Base-by-base conservation (phyloP, 495 filamentous ascomycete species). In the Platismatia glauca region DNA sequence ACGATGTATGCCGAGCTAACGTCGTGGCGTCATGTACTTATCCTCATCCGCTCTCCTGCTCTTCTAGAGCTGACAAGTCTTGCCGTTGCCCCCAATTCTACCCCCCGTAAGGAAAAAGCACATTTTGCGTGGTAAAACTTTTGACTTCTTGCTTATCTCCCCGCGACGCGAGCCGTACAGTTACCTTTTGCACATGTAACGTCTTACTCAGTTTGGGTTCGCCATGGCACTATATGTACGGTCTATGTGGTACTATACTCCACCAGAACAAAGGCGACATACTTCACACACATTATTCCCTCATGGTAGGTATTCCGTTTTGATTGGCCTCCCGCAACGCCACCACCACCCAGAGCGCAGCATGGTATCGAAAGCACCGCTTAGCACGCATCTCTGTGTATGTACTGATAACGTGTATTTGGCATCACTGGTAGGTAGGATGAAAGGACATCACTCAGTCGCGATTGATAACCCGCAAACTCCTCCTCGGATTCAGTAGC, bases 391-490 rank as follows among this genome's bases (percentile, higher is more conserved):
- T 24, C 39, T 48, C 18, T 29, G 7, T 41, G n/a, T 31, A 24
- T 33, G 50, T 56, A n/a, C 2, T 34, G 33, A n/a, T 3, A 31
- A 35, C 61, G 31, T 44, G 18, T 58, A 58, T 57, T 29, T 33
- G 55, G 55, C 61, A 33, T 43, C n/a, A 46, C 27, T 24, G n/a
- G 12, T 44, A 7, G 31, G n/a, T 37, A n/a, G n/a, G n/a, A n/a
- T 16, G 2, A 48, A 13, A 48, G 22, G 13, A 39, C 33, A 38
- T 35, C 7, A 7, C 4, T 70, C 59, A 71, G 59, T 71, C 70
- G n/a, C 70, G 68, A 76, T 91, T 91, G 20, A 89, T 85, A 44
- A 90, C 86, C 69, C 85, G 73, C 74, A 91, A 74, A 66, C 86
- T 89, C 68, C 88, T 77, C 69, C 86, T 80, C 60, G 88, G 88